phyloP scores from a whole-genome alignment of 2,329 filamentous ascomycete species.

The Hortaea sp. region DNA sequence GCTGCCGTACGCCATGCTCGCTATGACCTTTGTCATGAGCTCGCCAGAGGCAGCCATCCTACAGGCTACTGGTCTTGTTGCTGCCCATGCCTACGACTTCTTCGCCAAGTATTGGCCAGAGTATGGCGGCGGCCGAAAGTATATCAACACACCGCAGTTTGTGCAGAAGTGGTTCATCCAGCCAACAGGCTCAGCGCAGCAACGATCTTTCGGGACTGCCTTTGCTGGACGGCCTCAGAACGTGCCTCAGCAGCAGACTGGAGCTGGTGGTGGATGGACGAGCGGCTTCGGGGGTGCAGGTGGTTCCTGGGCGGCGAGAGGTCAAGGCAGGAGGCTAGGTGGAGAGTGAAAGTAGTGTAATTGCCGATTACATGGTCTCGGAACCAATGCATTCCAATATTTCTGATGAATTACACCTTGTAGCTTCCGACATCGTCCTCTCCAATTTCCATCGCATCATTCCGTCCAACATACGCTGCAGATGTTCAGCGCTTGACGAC shows the following conservation, averaged over 20 bases:
- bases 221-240: constrained; percentile 32
- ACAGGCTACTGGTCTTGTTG: constrained; percentile 68
- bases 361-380: too few species aligned
- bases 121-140: constrained; percentile 73
- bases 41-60: constrained; percentile 48
- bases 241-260: constrained; percentile 16
- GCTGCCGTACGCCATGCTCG: constrained; percentile 70
- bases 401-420: too few species aligned
- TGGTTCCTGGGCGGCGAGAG: constrained; percentile 48
- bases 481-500: too few species aligned
- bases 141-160: constrained; percentile 63
- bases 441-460: too few species aligned
- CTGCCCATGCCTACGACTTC: constrained; percentile 87
- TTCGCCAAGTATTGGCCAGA: constrained; percentile 78
- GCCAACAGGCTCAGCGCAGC: constrained; percentile 31
- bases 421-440: too few species aligned
- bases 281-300: constrained; percentile 18
- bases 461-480: too few species aligned
- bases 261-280: constrained; percentile 22
- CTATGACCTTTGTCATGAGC: constrained; percentile 59
- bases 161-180: constrained; percentile 55
- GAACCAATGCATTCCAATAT: too few species aligned
- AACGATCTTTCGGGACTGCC: constrained; percentile 55
- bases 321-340: constrained; percentile 53
- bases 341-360: constrained; percentile 7